Base-by-base conservation (phyloP, 148 eudicot genomes). In the Mesembryanthemum crystallinum region DNA sequence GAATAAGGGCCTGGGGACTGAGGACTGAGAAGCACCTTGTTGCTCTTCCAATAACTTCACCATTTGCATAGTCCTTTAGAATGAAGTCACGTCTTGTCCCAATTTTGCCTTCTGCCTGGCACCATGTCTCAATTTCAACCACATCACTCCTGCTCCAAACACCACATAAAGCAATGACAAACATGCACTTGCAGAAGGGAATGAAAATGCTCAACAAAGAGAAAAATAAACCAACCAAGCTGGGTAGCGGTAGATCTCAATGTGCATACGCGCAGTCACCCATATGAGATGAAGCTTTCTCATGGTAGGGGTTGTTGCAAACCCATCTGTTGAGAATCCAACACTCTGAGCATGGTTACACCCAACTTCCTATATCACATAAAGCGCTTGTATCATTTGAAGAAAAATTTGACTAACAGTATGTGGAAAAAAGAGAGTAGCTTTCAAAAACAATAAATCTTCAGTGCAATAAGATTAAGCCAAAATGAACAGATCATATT, bases 261-360 rank as follows among this genome's bases (percentile, higher is more conserved):
- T 92, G 84, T 95, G 97, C 98, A 95, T 92, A 32, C 98, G 96
- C 47, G 98, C 96, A 79, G 97, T 92, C 80, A 95, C 97, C 98
- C 98, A 95, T 59, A 95, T 95, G 43, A 95, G 96, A 78, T 92
- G 89, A 73, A 90, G 78, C 78, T 92, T 89, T 83, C 98, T 90
- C 98, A 95, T 95, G 64, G 89, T 89, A 33, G 78, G 89, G 18
- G 98, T 95, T 37, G 98, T 95, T 62, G 98, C 96, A 79, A 95
- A 95, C 61, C 98, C 98, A 87, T 95, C 98, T 1, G 94, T 92
- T 59, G 98, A 92, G 83, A 92, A 95, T 15, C 98, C 98, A 63
- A 95, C 87, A 63, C 92, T 88, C 66, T 95, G 98, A 69, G 96
- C 97, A 86, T 95, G 98, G 82, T 92, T 95, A 84, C 98, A 86